Percentiles rank a stretch among this genome's conserved stretches.
These are phyloP conservation scores for Populus trichocarpa DNA, from an alignment of 441 rosid genomes.

Conservation along the genomic window DNA sequence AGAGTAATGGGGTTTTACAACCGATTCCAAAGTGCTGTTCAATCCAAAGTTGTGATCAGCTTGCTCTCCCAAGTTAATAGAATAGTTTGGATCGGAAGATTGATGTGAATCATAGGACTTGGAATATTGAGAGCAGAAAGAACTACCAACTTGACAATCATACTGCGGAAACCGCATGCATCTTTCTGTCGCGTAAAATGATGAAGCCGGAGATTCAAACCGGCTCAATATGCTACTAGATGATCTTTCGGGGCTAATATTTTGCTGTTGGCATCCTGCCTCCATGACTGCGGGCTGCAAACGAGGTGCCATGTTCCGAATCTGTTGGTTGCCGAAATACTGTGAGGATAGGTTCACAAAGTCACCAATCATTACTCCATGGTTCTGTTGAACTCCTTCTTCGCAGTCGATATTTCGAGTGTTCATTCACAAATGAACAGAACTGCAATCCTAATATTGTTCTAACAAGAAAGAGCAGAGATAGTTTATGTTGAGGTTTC, in stretches of 20 bases:
- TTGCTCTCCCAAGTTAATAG: conserved; percentile 30
- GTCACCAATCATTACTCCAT: conserved; percentile 21
- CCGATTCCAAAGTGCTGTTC: conserved; percentile 29
- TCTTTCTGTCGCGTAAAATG: conserved; percentile 55
- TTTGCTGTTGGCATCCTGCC: conserved; percentile 16
- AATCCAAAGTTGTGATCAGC: conserved; percentile 21
- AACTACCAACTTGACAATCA: conserved; percentile 28
- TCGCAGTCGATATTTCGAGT: conserved; percentile 31
- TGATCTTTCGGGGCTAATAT: conserved; percentile 27
- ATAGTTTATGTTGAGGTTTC: conserved; percentile 1
- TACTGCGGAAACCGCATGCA: conserved; percentile 47
- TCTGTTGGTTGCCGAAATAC: conserved; percentile 25
- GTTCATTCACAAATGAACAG: conserved; percentile 35
- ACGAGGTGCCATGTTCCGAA: conserved; percentile 24
- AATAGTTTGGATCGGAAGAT: conserved; percentile 27
- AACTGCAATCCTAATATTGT: not conserved
- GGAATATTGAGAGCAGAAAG: conserved; percentile 31
- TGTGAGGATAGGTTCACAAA: conserved; percentile 27
- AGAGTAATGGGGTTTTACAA: conserved; percentile 32
- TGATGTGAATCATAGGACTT: conserved; percentile 31
- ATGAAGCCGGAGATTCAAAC: conserved; percentile 54
- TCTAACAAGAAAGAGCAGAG: not conserved
- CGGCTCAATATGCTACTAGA: conserved; percentile 49
- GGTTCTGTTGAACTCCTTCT: conserved; percentile 23
- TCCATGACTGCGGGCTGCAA: conserved; percentile 10